A percentile compares a stretch with the other conserved stretches of the same genome.
Conservation (phyloP, 805 yeast genomes). For the Kuraishia piskuri region DNA sequence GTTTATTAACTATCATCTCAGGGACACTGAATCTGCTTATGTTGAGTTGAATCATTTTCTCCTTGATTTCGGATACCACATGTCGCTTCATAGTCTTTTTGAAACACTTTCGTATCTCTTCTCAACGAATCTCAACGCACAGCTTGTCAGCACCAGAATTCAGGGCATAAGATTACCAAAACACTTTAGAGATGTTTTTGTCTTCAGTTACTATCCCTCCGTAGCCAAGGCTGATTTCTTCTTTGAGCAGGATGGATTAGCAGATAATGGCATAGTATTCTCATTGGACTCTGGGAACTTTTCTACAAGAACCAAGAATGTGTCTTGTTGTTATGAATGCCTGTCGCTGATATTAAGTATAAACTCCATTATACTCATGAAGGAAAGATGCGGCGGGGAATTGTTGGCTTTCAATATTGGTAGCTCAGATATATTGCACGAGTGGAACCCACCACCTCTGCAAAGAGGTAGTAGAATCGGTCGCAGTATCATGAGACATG, state of each 20-base stretch:
- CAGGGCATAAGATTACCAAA: background rate
- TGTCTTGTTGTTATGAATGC: background rate
- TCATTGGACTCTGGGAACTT: background rate
- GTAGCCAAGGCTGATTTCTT: background rate
- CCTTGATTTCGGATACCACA: background rate
- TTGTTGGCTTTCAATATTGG: no score
- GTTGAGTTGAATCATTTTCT: background rate
- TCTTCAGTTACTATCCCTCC: background rate
- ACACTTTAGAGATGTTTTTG: background rate
- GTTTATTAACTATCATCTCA: background rate
- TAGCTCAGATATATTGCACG: no score
- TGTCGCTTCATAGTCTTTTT: background rate
- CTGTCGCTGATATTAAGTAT: no score
- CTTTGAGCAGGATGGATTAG: no score
- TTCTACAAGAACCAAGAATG: background rate
- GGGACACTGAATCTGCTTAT: background rate
- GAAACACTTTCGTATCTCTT: background rate
- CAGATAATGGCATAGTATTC: background rate
- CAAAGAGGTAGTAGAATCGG: background rate
- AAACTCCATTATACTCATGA: background rate
- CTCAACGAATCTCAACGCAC: background rate
- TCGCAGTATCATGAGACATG: background rate
- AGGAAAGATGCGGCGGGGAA: background rate
- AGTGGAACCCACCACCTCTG: background rate
- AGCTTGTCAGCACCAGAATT: no score